Base-by-base conservation (phyloP, 2,329 filamentous ascomycete genomes). In the Verticillium klebahnii region DNA sequence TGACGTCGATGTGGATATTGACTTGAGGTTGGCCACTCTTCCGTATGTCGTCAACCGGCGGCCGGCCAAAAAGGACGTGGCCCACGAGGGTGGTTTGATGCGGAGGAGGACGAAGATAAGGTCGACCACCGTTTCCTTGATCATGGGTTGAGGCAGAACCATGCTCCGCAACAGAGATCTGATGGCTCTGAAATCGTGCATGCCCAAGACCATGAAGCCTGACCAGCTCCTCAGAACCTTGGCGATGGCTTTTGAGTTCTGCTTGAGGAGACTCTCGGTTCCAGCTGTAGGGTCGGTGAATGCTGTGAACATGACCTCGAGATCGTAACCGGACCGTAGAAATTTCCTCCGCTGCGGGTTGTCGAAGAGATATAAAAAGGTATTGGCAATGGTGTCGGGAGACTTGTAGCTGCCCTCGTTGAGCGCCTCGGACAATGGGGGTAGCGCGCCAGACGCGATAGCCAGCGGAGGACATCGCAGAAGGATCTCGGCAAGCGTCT, bases 41-140 rank as follows among this genome's bases (percentile, higher is more conserved):
- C 93, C 94, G 73, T 99, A 99, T 0, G 95, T 99, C 0, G 96
- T 99, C 56, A 99, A 80, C 63, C 96, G 85, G 66, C 95, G 86
- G 8, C 95, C 96, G 39, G 96, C 95, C 56, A 99, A 84, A 73
- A 97, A 99, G 0, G 94, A 96, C 0, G 92, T 93, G 8, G 95
- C 96, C 95, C 95, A 99, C 9, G 93, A 89, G 54, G 95, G 88
- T 62, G 93, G 89, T 68, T 98, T 98, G 71, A 99, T 97, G 39
- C 94, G 88, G 59, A 99, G 76, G 2, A 89, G 73, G 0, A 83
- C 82, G 70, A 96, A 97, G 19, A 99, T 77, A 14, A 99, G 80
- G 72, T 99, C 95, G 64, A 99, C 82, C 19, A 97, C 87, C 1
- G 93, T 89, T 70, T 96, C 93, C 57, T 85, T 79, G 57, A 88